A percentile compares a stretch with the other conserved stretches of the same genome.
These are phyloP conservation scores for Fraxinus excelsior DNA, from an alignment of 257 asterid genomes.

Conservation along the genomic window DNA sequence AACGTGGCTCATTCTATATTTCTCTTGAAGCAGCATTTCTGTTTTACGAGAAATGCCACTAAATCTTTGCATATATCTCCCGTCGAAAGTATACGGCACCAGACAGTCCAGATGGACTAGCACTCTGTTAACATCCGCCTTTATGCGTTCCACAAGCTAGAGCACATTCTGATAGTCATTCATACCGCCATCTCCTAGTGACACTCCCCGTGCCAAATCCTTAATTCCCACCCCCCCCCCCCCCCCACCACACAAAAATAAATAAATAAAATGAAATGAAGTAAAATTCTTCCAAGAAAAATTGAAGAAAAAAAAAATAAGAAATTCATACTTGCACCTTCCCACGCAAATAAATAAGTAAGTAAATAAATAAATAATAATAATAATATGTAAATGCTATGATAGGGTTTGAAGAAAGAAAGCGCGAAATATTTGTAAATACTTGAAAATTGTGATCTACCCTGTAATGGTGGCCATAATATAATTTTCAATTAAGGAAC, in stretches of 20 bases:
- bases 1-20: conserved; percentile 3
- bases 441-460: not conserved
- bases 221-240: not conserved
- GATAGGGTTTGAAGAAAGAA: not conserved
- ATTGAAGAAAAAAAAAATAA: not conserved
- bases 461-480: not conserved
- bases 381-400: not conserved
- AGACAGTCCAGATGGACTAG: not conserved
- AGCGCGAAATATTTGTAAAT: not conserved
- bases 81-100: not conserved
- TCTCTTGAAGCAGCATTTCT: conserved; percentile 2
- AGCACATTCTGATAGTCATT: conserved; percentile 3
- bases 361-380: no score
- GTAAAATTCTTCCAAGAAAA: not conserved
- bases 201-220: not conserved
- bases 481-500: not conserved
- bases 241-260: no score
- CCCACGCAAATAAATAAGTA: not conserved
- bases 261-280: not conserved
- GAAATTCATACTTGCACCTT: not conserved
- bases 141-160: not conserved
- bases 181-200: not conserved
- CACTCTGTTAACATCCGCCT: not conserved
- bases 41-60: not conserved
- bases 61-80: conserved; percentile 5